A percentile compares a stretch with the other conserved stretches of the same genome.
Evolutionary conservation across 75 land plant genomes (phyloP).

Genomic region (Cryptomeria japonica): DNA sequence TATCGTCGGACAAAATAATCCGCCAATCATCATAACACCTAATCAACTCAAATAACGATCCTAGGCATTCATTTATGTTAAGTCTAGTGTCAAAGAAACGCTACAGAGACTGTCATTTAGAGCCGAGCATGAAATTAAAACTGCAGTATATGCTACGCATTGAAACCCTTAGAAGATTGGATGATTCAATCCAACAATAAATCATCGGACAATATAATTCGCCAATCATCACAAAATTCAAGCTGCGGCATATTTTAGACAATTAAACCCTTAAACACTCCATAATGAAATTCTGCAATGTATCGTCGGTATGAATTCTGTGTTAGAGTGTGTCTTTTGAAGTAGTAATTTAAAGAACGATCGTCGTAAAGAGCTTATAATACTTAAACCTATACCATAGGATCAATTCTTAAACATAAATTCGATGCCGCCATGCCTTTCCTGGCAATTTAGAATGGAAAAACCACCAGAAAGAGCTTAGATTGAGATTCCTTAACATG

Average conservation of each 20-base stretch:
- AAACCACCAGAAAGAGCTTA: neutral
- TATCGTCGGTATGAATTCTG: neutral
- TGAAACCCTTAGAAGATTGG: neutral
- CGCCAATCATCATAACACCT: neutral
- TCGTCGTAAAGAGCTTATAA: too few relatives aligned
- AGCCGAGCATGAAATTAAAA: neutral
- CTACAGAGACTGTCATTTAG: neutral
- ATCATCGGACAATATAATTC: neutral
- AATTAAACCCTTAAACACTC: neutral
- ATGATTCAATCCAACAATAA: neutral
- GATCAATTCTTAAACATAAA: too few relatives aligned
- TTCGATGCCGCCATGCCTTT: neutral
- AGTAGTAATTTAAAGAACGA: too few relatives aligned
- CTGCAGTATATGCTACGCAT: neutral
- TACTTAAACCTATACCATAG: too few relatives aligned
- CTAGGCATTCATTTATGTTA: neutral
- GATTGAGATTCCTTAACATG: neutral
- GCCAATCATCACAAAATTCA: neutral
- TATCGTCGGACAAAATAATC: neutral
- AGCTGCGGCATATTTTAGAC: neutral
- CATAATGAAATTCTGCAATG: neutral
- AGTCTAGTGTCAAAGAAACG: neutral
- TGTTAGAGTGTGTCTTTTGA: neutral
- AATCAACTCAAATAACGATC: neutral
- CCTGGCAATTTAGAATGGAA: neutral